Evolutionary conservation across 768 basidiomycete species (phyloP), one percentile per base, ranked within the genome.

Genomic region (Tricholoma furcatifolium): DNA sequence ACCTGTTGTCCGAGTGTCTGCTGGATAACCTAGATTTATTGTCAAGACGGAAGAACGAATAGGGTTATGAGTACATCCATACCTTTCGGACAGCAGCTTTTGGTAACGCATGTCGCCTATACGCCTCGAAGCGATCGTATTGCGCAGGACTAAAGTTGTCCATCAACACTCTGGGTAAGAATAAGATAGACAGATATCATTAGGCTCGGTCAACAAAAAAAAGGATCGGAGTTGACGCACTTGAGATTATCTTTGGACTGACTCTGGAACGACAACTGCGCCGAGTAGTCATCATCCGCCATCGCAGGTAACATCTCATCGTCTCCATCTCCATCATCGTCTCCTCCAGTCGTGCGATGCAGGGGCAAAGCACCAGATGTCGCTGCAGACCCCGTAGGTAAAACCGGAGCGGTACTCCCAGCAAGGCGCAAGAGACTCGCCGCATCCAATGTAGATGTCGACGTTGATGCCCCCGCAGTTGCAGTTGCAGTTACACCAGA

Each of bases 201-300:
- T n/a, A n/a, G n/a, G n/a, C n/a, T n/a, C n/a, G n/a, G n/a, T n/a
- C n/a, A 27, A 27, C 27, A 27, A 27, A 7, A 27, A 4, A 27
- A 27, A 27, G 38, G 5, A 12, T 9, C 30, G 5, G 7, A 41
- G 4, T 27, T 7, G 6, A 59, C 62, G 31, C 53, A 91, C 90
- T 90, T 92, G 24, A 92, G 72, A 64, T 93, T 92, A 64, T 90
- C 89, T 60, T 92, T 92, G 41, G 89, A 89, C 72, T 92, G 89
- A 56, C 87, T 91, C 70, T 91, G 86, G 82, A 84, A 91, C 4
- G 85, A 85, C 50, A 86, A 65, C 60, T 91, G 91, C 1, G 88
- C 87, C 10, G 89, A 90, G 66, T 91, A 92, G 57, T 92, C 91
- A 56, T 92, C 91, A 55, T 93, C 91, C 1, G 89, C 90, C 90